These are phyloP conservation scores for Entomophthora muscae DNA, from an alignment of 371 early-diverging fungal genomes.

Conservation along the genomic window DNA sequence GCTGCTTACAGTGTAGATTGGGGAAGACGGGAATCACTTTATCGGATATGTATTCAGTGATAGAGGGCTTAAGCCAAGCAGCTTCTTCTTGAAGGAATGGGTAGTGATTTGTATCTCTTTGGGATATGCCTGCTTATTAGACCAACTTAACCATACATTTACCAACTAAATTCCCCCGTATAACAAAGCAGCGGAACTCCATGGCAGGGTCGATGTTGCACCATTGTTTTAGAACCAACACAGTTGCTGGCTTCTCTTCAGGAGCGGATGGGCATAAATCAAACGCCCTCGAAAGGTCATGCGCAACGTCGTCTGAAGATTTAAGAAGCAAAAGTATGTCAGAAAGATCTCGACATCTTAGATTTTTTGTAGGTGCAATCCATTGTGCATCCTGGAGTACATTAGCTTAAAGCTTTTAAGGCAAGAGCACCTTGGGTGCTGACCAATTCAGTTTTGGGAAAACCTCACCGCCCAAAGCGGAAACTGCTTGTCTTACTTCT, in stretches of 20 bases:
- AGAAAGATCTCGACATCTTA: conserved; percentile 50
- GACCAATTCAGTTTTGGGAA: conserved; percentile 92
- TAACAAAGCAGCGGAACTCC: conserved; percentile 88
- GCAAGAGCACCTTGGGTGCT: conserved; percentile 68
- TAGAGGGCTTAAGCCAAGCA: neutral
- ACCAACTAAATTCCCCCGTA: conserved; percentile 37
- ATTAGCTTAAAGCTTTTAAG: too few relatives aligned
- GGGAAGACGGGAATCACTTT: neutral
- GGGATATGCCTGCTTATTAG: conserved; percentile 1
- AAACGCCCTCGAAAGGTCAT: conserved; percentile 66
- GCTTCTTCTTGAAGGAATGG: neutral
- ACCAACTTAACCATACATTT: conserved; percentile 7
- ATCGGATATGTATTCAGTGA: neutral
- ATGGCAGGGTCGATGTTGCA: conserved; percentile 64
- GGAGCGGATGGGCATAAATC: conserved; percentile 24
- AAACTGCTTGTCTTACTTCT: conserved; percentile 43
- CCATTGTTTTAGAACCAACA: conserved; percentile 74
- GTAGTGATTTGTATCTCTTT: conserved; percentile 6
- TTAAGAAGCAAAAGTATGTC: conserved; percentile 81
- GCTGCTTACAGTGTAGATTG: neutral
- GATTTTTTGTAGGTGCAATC: conserved; percentile 59
- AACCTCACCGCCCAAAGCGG: conserved; percentile 54
- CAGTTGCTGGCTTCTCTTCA: conserved; percentile 11
- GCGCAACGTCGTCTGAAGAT: conserved; percentile 69
- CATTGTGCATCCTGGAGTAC: conserved; percentile 85